Base-by-base conservation (phyloP, 306 rosid genomes). In the Senna siamea region DNA sequence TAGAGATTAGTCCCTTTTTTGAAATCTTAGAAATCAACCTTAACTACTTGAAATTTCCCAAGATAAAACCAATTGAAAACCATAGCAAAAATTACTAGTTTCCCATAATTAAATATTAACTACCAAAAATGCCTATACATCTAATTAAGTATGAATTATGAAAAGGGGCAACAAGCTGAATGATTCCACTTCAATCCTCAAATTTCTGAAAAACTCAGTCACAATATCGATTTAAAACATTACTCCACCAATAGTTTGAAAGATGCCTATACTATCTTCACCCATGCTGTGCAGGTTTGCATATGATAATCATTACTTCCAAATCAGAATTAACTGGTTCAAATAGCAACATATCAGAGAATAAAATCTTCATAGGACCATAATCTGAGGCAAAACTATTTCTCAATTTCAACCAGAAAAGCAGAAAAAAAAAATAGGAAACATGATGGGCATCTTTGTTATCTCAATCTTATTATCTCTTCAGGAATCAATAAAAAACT, bases 391-490 rank as follows among this genome's bases (percentile, higher is more conserved):
- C 66, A 34, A 19, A 60, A n/a, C 8, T 34, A 60, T 32, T 60
- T 60, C 41, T 9, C 46, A 34, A 34, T 58, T 58, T 58, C 20
- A 58, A 58, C 22, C 5, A 58, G 30, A 44, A 30, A 30, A 26
- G 40, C 41, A 28, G 41, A 5, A 28, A 58, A 19, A 58, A 30
- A 28, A 58, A 13, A 17, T n/a, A 58, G 30, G 65, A 3, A 30
- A 26, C 63, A 57, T 23, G 63, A 57, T 14, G 18, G 28, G 59
- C 76, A 70, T 62, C 46, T 63, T 10, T 46, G 23, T 41, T 41
- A 69, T 67, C 28, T 51, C 30, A 34, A 14, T 19, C n/a, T 5
- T n/a, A n/a, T n/a, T n/a, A n/a, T n/a, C n/a, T n/a, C n/a, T n/a
- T n/a, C n/a, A n/a, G n/a, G n/a, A n/a, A n/a, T 12, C 64, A 13